These are phyloP conservation scores for Leccinum subtestaceum DNA, from an alignment of 768 basidiomycete genomes.

Conservation along the genomic window DNA sequence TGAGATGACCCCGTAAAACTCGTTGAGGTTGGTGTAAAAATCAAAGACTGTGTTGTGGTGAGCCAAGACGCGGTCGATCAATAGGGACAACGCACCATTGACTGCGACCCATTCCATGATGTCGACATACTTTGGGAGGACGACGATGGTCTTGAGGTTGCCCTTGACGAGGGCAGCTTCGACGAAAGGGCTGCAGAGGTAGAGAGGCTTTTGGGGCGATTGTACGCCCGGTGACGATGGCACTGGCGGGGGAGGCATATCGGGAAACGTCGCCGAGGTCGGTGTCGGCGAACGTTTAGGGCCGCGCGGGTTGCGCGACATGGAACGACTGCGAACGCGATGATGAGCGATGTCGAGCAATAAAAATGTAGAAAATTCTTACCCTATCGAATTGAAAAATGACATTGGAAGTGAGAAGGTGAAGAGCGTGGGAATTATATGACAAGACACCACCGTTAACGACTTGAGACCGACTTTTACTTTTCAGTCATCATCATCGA, in stretches of 20 bases:
- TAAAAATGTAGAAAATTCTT: conserved; percentile 24
- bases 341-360: background rate
- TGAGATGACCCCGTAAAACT: conserved; percentile 92
- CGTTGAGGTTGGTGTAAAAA: conserved; percentile 95
- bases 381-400: conserved; percentile 84
- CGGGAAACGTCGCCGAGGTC: conserved; percentile 59
- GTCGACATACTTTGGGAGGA: conserved; percentile 92
- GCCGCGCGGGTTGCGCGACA: conserved; percentile 65
- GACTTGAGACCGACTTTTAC: background rate
- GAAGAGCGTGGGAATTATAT: conserved; percentile 19
- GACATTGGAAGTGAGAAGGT: conserved; percentile 42
- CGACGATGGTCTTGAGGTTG: conserved; percentile 97
- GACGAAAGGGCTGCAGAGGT: conserved; percentile 91
- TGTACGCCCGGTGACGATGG: conserved; percentile 38
- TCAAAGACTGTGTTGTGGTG: conserved; percentile 69
- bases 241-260: conserved; percentile 40
- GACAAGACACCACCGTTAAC: background rate
- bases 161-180: conserved; percentile 96
- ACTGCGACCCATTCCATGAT: conserved; percentile 97
- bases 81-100: conserved; percentile 59
- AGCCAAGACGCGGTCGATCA: background rate
- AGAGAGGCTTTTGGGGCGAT: conserved; percentile 58
- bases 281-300: conserved; percentile 76
- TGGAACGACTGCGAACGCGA: conserved; percentile 54
- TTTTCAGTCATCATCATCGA: background rate